Base-by-base conservation (phyloP, 2,329 filamentous ascomycete species). In the Colletotrichum paranaense region DNA sequence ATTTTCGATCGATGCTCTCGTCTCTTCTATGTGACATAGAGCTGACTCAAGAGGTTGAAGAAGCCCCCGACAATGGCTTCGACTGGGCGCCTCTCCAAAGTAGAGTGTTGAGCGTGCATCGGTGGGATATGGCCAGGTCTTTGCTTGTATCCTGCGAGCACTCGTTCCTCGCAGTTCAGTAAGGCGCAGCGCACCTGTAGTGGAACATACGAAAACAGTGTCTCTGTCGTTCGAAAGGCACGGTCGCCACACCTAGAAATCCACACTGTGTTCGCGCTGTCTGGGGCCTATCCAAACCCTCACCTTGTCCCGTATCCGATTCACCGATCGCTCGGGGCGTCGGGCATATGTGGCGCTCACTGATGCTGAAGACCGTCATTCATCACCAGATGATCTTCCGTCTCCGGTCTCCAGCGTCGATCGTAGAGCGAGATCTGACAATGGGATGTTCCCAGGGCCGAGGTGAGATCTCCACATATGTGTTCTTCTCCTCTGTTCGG, bases 201-300 rank as follows among this genome's bases (percentile, higher is more conserved):
- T 42, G 38, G 14, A 7, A 42, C 4, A 46, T 38, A 16, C 28
- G 38, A 24, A 53, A 59, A 67, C 71, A 73, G 71, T 72, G 26
- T 42, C 22, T 5, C 12, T 5, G 2, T 1, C 14, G 1, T 32
- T 7, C 3, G 2, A 42, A 4, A 19, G 8, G 16, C 52, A 73
- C 67, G 56, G 71, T 26, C 55, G 59, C 28, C 11, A 2, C 19
- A 28, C 5, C 32, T 6, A 7, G 16, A 5, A 5, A 2, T 6
- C 19, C 57, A 19, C 68, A 74, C 67, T 74, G 72, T 74, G 62
- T 71, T 72, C 59, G 68, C 22, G 19, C 28, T 24, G 30, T 35
- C n/a, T 24, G 38, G 26, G 19, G 58, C 56, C 59, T 62, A 46
- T 71, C 68, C 22, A 26, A 71, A 35, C 30, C 59, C 55, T 65